Evolutionary conservation across 169 alveolate species (phyloP).

Genomic region (Plasmodium cynomolgi): DNA sequence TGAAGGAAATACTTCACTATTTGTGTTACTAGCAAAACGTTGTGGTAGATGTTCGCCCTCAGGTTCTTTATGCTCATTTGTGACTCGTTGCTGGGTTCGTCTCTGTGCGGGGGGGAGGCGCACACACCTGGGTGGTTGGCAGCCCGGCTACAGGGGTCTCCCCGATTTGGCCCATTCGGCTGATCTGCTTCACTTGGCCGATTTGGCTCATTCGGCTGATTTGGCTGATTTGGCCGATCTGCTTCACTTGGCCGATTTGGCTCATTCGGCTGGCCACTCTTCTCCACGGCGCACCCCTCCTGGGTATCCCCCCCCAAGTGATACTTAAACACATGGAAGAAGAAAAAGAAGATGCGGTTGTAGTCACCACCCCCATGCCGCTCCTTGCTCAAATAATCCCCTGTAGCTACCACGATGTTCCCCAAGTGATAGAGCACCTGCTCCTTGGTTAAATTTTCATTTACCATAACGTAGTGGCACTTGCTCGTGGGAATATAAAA

Average conservation of each 20-base stretch:
- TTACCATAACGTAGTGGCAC: constrained; percentile 26
- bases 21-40: constrained; percentile 1
- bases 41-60: background rate
- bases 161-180: background rate
- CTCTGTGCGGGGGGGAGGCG: background rate
- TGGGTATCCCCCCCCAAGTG: background rate
- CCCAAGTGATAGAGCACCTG: constrained; percentile 25
- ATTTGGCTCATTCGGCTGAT: no score
- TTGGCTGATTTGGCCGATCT: background rate
- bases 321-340: constrained; percentile 11
- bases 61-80: background rate
- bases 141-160: background rate
- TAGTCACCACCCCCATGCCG: background rate
- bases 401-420: constrained; percentile 2
- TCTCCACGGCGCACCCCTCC: background rate
- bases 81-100: background rate
- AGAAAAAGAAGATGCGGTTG: constrained; percentile 29
- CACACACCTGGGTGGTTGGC: background rate
- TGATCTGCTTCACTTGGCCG: no score
- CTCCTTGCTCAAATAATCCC: constrained; percentile 21
- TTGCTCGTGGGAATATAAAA: constrained; percentile 33
- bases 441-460: constrained; percentile 18
- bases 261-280: no score
- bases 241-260: no score
- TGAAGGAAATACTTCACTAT: constrained; percentile 38